Evolutionary conservation across 2,329 filamentous ascomycete genomes (phyloP).

Genomic region (Fusarium humuli): DNA sequence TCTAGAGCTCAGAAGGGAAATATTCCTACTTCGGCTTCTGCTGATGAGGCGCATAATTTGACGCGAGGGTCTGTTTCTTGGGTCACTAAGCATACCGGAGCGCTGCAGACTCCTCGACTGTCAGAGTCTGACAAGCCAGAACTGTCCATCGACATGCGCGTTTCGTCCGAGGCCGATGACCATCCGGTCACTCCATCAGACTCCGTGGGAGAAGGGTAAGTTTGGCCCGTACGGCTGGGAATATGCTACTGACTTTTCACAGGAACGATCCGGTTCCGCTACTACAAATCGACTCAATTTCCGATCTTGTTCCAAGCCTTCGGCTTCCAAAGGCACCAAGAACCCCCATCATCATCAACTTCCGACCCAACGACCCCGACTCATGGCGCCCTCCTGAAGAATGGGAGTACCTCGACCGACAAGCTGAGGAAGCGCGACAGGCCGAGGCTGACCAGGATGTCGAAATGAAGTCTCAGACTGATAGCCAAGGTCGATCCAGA

Average conservation of each 20-base stretch:
- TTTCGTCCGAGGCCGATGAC: constrained; percentile 37
- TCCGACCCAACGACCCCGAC: constrained; percentile 53
- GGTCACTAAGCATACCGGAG: constrained; percentile 26
- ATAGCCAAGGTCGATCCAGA: background rate
- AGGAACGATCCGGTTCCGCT: constrained; percentile 29
- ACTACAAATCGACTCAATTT: constrained; percentile 33
- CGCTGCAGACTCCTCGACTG: constrained; percentile 9
- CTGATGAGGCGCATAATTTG: constrained; percentile 13
- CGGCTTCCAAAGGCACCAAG: constrained; percentile 14
- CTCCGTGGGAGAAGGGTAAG: constrained; percentile 23
- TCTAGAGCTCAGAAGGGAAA: background rate
- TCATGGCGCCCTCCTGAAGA: constrained; percentile 60
- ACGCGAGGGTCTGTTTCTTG: constrained; percentile 30
- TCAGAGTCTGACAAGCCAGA: constrained; percentile 23
- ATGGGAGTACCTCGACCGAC: constrained; percentile 52
- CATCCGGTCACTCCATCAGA: constrained; percentile 29
- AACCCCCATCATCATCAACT: constrained; percentile 38
- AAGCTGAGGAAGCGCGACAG: background rate
- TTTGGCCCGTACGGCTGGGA: background rate
- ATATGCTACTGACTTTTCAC: background rate
- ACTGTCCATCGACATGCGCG: constrained; percentile 27
- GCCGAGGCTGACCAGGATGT: background rate
- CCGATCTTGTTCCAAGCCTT: constrained; percentile 15
- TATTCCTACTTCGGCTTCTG: background rate
- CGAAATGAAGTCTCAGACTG: background rate